Percentiles rank a stretch among this genome's conserved stretches.
These are phyloP conservation scores for Aspergillus flavus DNA, from an alignment of 2,329 filamentous ascomycete genomes.

Conservation along the genomic window DNA sequence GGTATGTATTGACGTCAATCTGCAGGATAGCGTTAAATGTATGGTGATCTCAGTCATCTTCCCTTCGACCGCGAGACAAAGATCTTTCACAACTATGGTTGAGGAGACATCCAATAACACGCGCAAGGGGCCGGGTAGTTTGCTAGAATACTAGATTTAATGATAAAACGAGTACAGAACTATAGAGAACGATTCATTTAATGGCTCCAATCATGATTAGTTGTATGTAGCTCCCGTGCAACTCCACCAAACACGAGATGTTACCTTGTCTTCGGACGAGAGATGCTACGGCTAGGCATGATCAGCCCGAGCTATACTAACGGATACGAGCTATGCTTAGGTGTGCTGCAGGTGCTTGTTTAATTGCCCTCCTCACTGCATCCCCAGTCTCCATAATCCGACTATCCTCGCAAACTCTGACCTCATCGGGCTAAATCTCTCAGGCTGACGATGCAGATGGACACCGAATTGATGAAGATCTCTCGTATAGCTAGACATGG, in stretches of 20 bases:
- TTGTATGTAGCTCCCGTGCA: background rate
- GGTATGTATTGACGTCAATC: background rate
- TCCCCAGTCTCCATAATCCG: background rate
- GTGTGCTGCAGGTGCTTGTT: background rate
- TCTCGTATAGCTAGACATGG: background rate
- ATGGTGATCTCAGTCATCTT: background rate
- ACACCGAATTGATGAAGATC: background rate
- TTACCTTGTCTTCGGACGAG: background rate
- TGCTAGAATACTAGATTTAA: background rate
- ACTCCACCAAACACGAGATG: background rate
- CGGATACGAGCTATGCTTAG: background rate
- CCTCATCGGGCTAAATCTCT: background rate
- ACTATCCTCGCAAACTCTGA: background rate
- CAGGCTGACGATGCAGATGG: background rate
- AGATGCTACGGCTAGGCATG: background rate
- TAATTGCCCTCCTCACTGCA: background rate
- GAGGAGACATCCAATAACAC: background rate
- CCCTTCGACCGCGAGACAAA: background rate
- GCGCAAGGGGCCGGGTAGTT: background rate
- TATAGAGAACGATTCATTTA: background rate
- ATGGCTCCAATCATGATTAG: background rate
- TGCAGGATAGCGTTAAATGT: background rate
- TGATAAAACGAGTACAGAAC: background rate
- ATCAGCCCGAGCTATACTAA: background rate
- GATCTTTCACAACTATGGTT: background rate